phyloP scores from a whole-genome alignment of 495 filamentous ascomycete genomes.

The Aspergillus carlsbadensis region DNA sequence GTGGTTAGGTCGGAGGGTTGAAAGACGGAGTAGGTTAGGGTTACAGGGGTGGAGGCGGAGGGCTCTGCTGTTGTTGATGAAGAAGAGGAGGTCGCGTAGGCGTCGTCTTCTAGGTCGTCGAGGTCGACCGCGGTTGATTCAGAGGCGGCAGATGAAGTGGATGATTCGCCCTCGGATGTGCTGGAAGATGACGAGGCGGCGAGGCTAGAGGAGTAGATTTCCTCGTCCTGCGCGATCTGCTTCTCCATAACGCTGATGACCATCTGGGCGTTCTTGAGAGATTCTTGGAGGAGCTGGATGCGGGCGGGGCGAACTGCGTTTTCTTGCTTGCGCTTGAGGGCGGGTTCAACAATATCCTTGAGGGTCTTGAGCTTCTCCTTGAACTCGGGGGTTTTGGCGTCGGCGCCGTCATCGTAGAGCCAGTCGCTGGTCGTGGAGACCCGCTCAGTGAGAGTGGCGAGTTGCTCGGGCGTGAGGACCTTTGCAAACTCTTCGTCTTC shows the following conservation, averaged over 20 bases:
- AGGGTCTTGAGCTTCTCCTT: conserved; percentile 69
- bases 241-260: conserved; percentile 44
- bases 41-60: conserved; percentile 31
- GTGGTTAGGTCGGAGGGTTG: conserved; percentile 57
- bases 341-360: conserved; percentile 66
- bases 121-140: conserved; percentile 25
- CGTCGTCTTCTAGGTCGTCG: conserved; percentile 45
- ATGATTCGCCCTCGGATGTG: no score
- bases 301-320: conserved; percentile 62
- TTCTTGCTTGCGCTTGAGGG: conserved; percentile 68
- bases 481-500: conserved; percentile 71
- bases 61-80: conserved; percentile 29
- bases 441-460: conserved; percentile 60
- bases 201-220: conserved; percentile 37
- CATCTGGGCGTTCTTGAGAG: conserved; percentile 55
- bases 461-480: conserved; percentile 63
- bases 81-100: conserved; percentile 35
- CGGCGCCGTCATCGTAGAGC: conserved; percentile 83
- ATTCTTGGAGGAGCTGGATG: conserved; percentile 60
- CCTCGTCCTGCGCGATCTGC: conserved; percentile 42
- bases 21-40: conserved; percentile 40
- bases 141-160: conserved; percentile 25
- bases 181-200: conserved; percentile 29
- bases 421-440: conserved; percentile 74
- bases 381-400: conserved; percentile 69